These are phyloP conservation scores for Tuctoria greenei DNA, from an alignment of 176 grass and related monocot species.

Conservation along the genomic window DNA sequence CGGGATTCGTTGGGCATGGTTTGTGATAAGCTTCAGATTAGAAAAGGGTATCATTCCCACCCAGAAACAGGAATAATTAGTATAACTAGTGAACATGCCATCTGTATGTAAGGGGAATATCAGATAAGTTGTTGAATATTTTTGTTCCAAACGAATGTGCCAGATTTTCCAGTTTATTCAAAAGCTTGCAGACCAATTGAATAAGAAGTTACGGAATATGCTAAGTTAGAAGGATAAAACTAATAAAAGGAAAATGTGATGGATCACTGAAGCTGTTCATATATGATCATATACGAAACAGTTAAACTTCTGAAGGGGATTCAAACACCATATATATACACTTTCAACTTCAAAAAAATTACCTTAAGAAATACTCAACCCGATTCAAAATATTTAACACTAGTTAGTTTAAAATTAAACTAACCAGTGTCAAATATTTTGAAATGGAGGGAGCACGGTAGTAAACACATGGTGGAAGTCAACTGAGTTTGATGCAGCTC, in stretches of 20 bases:
- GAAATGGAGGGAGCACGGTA: too few relatives aligned
- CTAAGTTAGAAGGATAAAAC: background rate
- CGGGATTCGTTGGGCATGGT: background rate
- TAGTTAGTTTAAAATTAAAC: too few relatives aligned
- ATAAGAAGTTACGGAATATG: too few relatives aligned
- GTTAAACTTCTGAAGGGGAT: background rate
- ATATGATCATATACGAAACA: background rate
- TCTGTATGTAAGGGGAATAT: background rate
- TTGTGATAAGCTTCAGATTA: background rate
- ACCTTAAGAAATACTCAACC: conserved; percentile 13
- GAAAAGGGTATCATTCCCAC: too few relatives aligned
- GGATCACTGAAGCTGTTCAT: background rate
- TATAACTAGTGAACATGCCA: background rate
- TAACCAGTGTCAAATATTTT: too few relatives aligned
- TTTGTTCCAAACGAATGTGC: background rate
- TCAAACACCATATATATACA: background rate
- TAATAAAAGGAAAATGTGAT: background rate
- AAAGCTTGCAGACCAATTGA: background rate
- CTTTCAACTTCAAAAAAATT: background rate
- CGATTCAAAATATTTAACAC: too few relatives aligned
- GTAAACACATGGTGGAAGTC: background rate
- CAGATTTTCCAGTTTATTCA: background rate
- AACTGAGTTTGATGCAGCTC: background rate
- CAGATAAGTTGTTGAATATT: background rate
- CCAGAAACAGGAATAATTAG: too few relatives aligned